Evolutionary conservation across 2,329 filamentous ascomycete genomes (phyloP).

Genomic region (Xylariaceae sp.): DNA sequence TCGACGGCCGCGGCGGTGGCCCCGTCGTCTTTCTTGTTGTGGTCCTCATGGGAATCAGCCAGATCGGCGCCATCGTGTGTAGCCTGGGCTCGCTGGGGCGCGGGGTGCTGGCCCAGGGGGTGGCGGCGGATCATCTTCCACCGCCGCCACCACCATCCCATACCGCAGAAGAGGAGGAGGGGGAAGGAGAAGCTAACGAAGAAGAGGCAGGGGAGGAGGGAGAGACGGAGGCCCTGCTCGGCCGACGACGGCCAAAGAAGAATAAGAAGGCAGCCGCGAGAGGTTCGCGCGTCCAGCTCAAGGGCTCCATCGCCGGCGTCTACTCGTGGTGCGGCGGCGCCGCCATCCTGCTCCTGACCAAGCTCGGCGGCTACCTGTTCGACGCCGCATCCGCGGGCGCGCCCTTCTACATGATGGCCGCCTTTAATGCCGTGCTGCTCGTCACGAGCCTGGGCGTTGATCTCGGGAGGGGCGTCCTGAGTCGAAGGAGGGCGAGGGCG

Average conservation of each 20-base stretch:
- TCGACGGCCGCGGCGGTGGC: conserved; percentile 67
- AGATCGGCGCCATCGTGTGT: conserved; percentile 96
- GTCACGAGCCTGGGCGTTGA: conserved; percentile 57
- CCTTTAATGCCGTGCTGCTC: conserved; percentile 78
- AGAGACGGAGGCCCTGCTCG: conserved; percentile 40
- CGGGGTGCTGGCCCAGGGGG: conserved; percentile 77
- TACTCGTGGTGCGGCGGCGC: conserved; percentile 90
- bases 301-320: conserved; percentile 91
- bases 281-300: conserved; percentile 63
- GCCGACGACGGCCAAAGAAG: conserved; percentile 14
- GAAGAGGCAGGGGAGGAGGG: conserved; percentile 14
- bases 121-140: too few species aligned
- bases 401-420: conserved; percentile 93
- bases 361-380: conserved; percentile 85
- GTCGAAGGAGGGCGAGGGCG: conserved; percentile 1
- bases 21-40: conserved; percentile 75
- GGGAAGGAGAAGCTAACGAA: conserved; percentile 17
- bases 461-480: conserved; percentile 28
- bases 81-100: conserved; percentile 85
- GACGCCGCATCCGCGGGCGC: conserved; percentile 73
- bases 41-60: conserved; percentile 82
- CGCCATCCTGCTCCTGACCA: conserved; percentile 89
- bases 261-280: too few species aligned
- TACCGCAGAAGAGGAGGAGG: conserved; percentile 7
- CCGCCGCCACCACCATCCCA: too few species aligned